Base-by-base conservation (phyloP, 176 grass and related monocot species). In the Aegilops longissima region DNA sequence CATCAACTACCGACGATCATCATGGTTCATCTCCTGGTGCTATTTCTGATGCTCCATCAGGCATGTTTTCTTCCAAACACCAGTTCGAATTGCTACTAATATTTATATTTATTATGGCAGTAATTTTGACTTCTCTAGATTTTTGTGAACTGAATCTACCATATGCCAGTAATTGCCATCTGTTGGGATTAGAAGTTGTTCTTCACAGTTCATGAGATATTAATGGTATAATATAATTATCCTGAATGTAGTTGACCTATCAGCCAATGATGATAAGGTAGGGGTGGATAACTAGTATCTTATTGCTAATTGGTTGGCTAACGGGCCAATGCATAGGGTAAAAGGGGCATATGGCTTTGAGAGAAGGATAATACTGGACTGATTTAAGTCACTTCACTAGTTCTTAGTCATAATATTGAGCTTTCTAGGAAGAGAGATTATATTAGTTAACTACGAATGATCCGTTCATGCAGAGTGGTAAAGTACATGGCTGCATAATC, bases 31-130 rank as follows among this genome's bases (percentile, higher is more conserved):
- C 81, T 70, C 29, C 61, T 77, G 76, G 45, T 63, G 75, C 67
- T 91, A 39, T 87, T 76, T 65, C 85, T 76, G 49, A 59, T 70
- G 58, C 34, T 63, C 77, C 70, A 79, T 70, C 89, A 91, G 89
- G 81, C 49, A 84, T 76, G 76, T 80, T 70, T 25, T 66, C 42
- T 51, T 70, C 70, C n/a, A 73, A 81, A 44, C 33, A 70, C 18
- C 39, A 71, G 13, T 82, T 31, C 1, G 6, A 80, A 51, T 76
- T 47, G 9, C 9, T 51, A 51, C 47, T 59, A 87, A 56, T 81
- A 58, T 35, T 54, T 76, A 12, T 9, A 58, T 36, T 54, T 76
- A 31, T 9, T 42, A 61, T 12, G 63, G 68, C 12, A 66, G 30
- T 74, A 16, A 5, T 66, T 78, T 84, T 80, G 23, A 65, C 66